A percentile compares a stretch with the other conserved stretches of the same genome.
Conservation (phyloP, 441 rosid species). For the Adansonia madagascariensis region DNA sequence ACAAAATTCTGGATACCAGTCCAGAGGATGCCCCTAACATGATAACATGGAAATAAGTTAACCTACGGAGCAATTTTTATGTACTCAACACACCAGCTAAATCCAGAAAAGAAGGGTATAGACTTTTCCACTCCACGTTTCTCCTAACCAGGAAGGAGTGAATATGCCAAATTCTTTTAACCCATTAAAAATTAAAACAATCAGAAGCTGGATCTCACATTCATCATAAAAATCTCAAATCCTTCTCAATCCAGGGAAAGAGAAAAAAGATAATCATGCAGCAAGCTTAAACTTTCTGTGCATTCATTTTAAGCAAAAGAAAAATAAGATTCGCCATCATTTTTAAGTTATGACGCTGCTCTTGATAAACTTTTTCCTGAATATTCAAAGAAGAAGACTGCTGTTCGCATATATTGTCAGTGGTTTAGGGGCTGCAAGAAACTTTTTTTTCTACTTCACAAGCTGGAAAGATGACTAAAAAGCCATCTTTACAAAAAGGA, state of each 20-base stretch:
- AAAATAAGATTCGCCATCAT: neutral
- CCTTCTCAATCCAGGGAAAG: conserved; percentile 1
- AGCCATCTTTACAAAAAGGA: conserved; percentile 11
- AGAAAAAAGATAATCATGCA: neutral
- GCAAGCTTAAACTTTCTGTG: neutral
- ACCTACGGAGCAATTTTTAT: neutral
- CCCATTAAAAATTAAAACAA: neutral
- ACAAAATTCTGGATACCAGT: conserved; percentile 16
- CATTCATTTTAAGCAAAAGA: neutral
- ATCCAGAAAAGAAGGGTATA: no score
- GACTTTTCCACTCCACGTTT: neutral
- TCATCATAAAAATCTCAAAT: neutral
- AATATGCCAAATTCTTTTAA: neutral
- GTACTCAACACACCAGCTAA: no score
- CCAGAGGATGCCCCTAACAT: conserved; percentile 12
- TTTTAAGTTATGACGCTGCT: neutral
- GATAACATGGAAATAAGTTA: conserved; percentile 6
- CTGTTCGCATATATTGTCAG: neutral
- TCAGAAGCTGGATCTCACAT: neutral
- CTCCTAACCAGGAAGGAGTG: neutral
- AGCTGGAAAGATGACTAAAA: conserved; percentile 11
- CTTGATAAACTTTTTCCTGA: neutral
- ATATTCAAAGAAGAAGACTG: neutral
- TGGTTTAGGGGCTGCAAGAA: neutral
- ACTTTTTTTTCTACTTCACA: neutral